Base-by-base conservation (phyloP, 768 basidiomycete genomes). In the Leucosporidium scottii region DNA sequence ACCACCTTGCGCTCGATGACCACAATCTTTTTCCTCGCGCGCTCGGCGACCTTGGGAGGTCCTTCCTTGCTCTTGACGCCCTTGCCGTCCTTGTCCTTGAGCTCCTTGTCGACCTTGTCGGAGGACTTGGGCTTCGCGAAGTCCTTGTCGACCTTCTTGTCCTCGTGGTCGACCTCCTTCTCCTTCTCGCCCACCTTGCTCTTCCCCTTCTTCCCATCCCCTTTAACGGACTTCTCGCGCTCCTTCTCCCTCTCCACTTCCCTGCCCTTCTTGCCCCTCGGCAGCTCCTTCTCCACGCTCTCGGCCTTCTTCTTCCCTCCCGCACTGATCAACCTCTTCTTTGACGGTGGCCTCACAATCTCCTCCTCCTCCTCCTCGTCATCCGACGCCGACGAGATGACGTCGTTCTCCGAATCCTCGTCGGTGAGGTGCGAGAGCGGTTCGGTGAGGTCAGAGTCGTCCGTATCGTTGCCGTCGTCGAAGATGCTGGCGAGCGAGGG, bases 381-480 rank as follows among this genome's bases (percentile, higher is more conserved):
- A 27, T 21, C 2, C 25, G 6, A 30, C 5, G 55, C 62, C 6
- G 39, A 44, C 39, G 39, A 44, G 39, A 44, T 44, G 39, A 44
- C 39, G 15, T 44, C 39, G 39, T 44, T 44, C 13, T 56, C 12
- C 44, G 58, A 53, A 21, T 72, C 71, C 12, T 55, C 51, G 8
- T 68, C 71, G 13, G 67, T 66, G 2, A 61, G 65, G 47, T 69
- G 61, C 65, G 71, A 72, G 17, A 72, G 61, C 47, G 71, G 71
- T 48, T 72, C 71, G 18, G 71, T 72, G 12, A 72, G 63, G 8
- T 72, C 70, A 12, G 64, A 66, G 31, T 65, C 71, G 59, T 68
- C 67, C 17, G 71, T 25, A 6, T 69, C 61, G 59, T 49, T 23
- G 31, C 64, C 65, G n/a, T 49, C 53, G 64, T 17, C 62, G 49